A percentile compares a stretch with the other conserved stretches of the same genome.
These are phyloP conservation scores for Flaveria brownii DNA, from an alignment of 129 eudicot genomes.

Conservation along the genomic window DNA sequence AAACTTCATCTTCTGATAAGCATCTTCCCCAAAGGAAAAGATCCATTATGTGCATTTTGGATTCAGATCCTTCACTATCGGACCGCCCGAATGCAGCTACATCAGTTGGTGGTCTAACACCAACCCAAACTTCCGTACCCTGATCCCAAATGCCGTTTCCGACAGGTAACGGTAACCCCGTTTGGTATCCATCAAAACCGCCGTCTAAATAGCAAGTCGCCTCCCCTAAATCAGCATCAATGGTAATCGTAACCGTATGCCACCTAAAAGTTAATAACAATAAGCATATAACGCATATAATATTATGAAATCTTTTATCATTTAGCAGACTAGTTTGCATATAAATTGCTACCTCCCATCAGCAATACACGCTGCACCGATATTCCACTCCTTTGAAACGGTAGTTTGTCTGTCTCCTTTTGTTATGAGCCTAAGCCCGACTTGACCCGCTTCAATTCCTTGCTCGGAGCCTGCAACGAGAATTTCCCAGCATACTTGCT, in stretches of 20 bases:
- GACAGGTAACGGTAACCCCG: slow-evolving; percentile 67
- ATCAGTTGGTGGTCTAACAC: slow-evolving; percentile 87
- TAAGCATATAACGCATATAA: neutral
- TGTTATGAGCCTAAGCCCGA: slow-evolving; percentile 84
- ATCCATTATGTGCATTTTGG: slow-evolving; percentile 98
- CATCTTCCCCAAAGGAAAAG: slow-evolving; percentile 97
- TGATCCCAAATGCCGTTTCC: slow-evolving; percentile 78
- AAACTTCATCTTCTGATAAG: slow-evolving; percentile 86
- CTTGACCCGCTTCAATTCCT: slow-evolving; percentile 99
- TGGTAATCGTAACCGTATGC: slow-evolving; percentile 89
- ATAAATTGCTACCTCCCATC: slow-evolving; percentile 76
- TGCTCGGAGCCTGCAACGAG: slow-evolving; percentile 98
- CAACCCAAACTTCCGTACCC: slow-evolving; percentile 95
- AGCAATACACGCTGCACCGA: slow-evolving; percentile 87
- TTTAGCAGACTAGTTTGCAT: neutral
- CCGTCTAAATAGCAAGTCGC: slow-evolving; percentile 95
- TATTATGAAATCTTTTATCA: neutral
- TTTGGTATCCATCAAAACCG: slow-evolving; percentile 84
- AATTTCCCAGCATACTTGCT: slow-evolving; percentile 87
- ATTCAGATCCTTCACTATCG: slow-evolving; percentile 91
- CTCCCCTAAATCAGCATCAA: slow-evolving; percentile 95
- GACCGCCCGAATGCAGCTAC: slow-evolving; percentile 96
- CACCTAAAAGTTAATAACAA: slow-evolving; percentile 54
- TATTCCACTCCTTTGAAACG: slow-evolving; percentile 90
- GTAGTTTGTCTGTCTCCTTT: slow-evolving; percentile 86